phyloP scores from a whole-genome alignment of 1,139 yeast species.

The Blastobotrys persicus region DNA sequence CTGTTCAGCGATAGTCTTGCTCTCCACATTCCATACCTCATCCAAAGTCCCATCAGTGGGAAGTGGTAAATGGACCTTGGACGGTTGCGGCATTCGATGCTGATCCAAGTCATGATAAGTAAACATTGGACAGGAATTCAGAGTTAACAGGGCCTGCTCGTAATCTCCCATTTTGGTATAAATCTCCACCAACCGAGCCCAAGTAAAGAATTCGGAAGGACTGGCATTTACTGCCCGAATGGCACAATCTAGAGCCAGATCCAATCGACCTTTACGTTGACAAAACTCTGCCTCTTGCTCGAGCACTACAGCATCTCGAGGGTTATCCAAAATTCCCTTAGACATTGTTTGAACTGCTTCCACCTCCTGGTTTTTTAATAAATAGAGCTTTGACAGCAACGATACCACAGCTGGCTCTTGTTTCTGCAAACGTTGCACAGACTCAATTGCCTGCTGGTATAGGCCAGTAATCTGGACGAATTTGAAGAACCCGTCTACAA shows the following conservation, averaged over 20 bases:
- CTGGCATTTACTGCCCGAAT: conserved; percentile 72
- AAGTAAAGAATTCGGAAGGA: conserved; percentile 81
- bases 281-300: conserved; percentile 71
- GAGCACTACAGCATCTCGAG: conserved; percentile 59
- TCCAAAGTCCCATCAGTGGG: conserved; percentile 69
- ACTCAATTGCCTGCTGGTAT: conserved; percentile 56
- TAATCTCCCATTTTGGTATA: conserved; percentile 70
- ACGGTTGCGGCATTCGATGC: conserved; percentile 58
- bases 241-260: conserved; percentile 73
- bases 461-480: conserved; percentile 64
- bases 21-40: conserved; percentile 47
- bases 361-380: conserved; percentile 69
- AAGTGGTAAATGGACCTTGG: conserved; percentile 69
- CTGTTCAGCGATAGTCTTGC: conserved; percentile 17
- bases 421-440: conserved; percentile 44
- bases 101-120: conserved; percentile 57
- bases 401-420: conserved; percentile 52
- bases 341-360: conserved; percentile 69
- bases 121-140: conserved; percentile 93
- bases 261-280: conserved; percentile 59
- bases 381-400: conserved; percentile 59
- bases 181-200: conserved; percentile 73
- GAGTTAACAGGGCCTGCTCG: conserved; percentile 71
- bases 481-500: conserved; percentile 71
- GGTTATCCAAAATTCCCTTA: conserved; percentile 54